Base-by-base conservation (phyloP, 352 stramenopile genomes). In the Phytophthora rubi region DNA sequence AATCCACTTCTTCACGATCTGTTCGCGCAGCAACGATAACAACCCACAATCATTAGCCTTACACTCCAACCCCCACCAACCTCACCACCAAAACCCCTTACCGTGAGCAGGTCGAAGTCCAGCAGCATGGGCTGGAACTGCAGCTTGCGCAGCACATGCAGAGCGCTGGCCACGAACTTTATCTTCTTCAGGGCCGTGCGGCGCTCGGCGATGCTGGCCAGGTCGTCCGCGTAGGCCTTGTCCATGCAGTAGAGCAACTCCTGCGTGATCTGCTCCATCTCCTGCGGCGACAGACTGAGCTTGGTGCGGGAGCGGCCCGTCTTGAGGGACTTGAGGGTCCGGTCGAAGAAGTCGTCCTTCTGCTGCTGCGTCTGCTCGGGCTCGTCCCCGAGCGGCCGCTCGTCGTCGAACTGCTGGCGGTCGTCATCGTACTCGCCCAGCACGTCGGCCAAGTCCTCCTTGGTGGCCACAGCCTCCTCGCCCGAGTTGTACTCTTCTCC, bases 1-100 rank as follows among this genome's bases (percentile, higher is more conserved):
- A 35, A 96, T 96, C 89, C 89, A 96, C 64, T 95, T 95, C 72
- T 94, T 96, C 55, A 96, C 85, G 65, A 96, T 90, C 88, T 96
- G 45, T n/a, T 53, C 42, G 10, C 37, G n/a, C 37, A 44, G 1
- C 23, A 26, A 26, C 23, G 23, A 26, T 1, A 26, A 26, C 23
- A 26, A 26, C 23, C 23, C 23, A 26, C 23, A 26, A 26, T 26
- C 23, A 26, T 26, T 26, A 26, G 23, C 23, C 23, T 26, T 26
- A 26, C 23, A 26, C 23, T 26, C 23, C 23, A 26, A 26, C 23
- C 23, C 23, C 23, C 23, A 26, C 23, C 16, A 51, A 13, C n/a
- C 8, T 9, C 42, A 53, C 18, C 21, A n/a, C 47, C n/a, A 35
- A 4, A 39, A 26, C 23, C 23, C 23, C 79, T 42, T 60, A 94